Percentiles rank a stretch among this genome's conserved stretches.
Evolutionary conservation across 441 rosid species (phyloP).

Genomic region (Daphne laureola): DNA sequence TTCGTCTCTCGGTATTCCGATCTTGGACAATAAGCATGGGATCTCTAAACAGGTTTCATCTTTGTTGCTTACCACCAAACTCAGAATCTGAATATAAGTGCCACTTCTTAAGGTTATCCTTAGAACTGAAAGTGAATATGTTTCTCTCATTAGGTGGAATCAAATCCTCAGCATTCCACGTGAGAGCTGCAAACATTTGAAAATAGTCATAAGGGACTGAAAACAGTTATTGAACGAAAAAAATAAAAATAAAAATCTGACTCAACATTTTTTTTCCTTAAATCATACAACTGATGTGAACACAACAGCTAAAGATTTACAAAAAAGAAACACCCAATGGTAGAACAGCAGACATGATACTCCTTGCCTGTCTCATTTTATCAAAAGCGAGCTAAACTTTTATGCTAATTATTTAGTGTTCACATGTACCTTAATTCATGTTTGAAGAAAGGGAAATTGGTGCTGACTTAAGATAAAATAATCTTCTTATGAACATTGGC

Average conservation of each 20-base stretch:
- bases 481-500: no score
- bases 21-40: no score
- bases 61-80: conserved; percentile 57
- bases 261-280: neutral
- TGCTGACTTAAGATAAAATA: no score
- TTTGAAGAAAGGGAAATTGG: no score
- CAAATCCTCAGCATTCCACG: conserved; percentile 78
- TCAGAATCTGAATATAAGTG: conserved; percentile 88
- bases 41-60: no score
- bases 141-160: conserved; percentile 67
- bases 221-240: neutral
- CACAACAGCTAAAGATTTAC: conserved; percentile 5
- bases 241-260: neutral
- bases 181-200: conserved; percentile 40
- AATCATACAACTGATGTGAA: neutral
- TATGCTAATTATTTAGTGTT: no score
- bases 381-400: no score
- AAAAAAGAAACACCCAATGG: neutral
- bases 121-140: conserved; percentile 64
- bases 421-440: no score
- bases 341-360: neutral
- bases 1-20: no score
- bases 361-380: no score
- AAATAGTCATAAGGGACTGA: neutral
- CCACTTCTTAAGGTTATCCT: conserved; percentile 76